Percentiles rank a stretch among this genome's conserved stretches.
phyloP scores from a whole-genome alignment of 345 rosid species.

The Cardiospermum halicacabum region DNA sequence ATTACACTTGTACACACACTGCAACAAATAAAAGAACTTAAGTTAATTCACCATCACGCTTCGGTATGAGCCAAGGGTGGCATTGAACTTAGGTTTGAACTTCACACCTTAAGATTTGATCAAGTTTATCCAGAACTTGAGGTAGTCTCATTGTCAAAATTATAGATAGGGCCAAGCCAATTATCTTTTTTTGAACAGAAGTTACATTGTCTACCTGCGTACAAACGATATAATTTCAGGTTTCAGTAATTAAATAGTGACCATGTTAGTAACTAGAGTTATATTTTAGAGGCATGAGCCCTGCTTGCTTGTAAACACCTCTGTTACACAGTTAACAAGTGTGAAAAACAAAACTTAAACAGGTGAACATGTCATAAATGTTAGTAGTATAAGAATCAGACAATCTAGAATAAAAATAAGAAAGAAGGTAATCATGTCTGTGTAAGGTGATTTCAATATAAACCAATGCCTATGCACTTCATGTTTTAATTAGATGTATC shows the following conservation, averaged over 20 bases:
- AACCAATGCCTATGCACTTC: neutral
- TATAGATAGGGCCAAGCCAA: constrained; percentile 84
- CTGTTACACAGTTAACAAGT: neutral
- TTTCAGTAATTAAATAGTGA: neutral
- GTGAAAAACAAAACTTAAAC: neutral
- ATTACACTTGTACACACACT: constrained; percentile 84
- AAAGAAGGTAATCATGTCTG: neutral
- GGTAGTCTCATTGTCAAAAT: constrained; percentile 85
- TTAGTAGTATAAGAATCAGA: neutral
- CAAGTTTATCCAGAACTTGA: constrained; percentile 90
- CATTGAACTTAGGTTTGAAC: constrained; percentile 7
- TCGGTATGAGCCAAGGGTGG: neutral
- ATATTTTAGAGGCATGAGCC: too few species aligned
- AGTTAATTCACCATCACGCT: constrained; percentile 2
- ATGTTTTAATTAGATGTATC: neutral
- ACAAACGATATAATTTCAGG: constrained; percentile 2
- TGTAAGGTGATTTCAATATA: neutral
- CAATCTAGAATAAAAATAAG: neutral
- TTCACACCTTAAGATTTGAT: constrained; percentile 76
- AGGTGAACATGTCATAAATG: neutral
- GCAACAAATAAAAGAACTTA: constrained; percentile 21
- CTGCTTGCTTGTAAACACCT: neutral
- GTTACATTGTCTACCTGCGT: constrained; percentile 75
- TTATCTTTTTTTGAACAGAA: constrained; percentile 64
- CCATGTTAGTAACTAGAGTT: neutral